Conservation (phyloP, 139 green algal genomes). For the Micromonas pusilla region DNA sequence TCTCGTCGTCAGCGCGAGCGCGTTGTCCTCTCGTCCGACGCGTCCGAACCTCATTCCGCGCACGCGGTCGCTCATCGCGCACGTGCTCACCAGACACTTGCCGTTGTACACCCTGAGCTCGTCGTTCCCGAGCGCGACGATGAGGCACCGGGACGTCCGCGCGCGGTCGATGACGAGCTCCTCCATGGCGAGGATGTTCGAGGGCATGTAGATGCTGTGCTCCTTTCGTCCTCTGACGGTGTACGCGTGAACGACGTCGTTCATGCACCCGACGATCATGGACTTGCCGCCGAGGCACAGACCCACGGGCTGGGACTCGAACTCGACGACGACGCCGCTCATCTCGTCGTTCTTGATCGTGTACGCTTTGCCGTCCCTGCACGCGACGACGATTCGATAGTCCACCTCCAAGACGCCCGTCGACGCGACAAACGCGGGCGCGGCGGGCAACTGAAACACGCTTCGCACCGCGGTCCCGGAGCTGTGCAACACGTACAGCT, state of each 20-base stretch:
- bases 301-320: constrained; percentile 48
- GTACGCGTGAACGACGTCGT: constrained; percentile 57
- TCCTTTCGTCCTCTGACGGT: constrained; percentile 48
- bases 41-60: constrained; percentile 51
- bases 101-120: constrained; percentile 65
- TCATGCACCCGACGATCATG: constrained; percentile 62
- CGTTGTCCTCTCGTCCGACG: constrained; percentile 65
- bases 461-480: constrained; percentile 42
- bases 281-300: constrained; percentile 42
- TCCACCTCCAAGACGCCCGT: constrained; percentile 46
- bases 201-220: constrained; percentile 61
- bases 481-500: constrained; percentile 56
- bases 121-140: constrained; percentile 57
- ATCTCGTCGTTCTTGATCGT: constrained; percentile 49
- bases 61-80: constrained; percentile 39
- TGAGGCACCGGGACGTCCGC: constrained; percentile 42
- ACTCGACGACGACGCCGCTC: constrained; percentile 48
- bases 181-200: constrained; percentile 44
- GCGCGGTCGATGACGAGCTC: constrained; percentile 38
- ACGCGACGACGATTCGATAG: constrained; percentile 54
- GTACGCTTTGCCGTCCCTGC: constrained; percentile 57
- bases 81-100: constrained; percentile 48
- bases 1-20: constrained; percentile 48
- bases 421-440: constrained; percentile 47
- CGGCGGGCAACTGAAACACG: constrained; percentile 42